Base-by-base conservation (phyloP, 164 flowering plant genomes). In the Liriodendron chinense region DNA sequence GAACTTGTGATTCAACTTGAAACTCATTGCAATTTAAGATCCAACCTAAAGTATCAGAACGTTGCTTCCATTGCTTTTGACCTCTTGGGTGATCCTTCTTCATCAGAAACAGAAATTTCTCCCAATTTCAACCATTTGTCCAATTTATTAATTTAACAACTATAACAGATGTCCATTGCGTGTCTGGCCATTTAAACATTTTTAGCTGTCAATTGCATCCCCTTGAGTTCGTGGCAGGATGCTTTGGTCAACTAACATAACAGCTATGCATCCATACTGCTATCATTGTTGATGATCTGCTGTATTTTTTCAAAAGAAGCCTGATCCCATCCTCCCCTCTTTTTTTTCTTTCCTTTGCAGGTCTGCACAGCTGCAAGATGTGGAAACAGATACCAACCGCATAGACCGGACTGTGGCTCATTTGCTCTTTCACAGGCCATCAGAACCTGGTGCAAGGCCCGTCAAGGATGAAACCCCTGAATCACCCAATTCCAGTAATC, bases 381-480 rank as follows among this genome's bases (percentile, higher is more conserved):
- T 70, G 21, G 98, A 95, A 86, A 89, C 91, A 25, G 89, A 88
- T 75, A 95, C 98, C 47, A 95, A 95, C 76, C 90, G 92, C 10
- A 87, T 91, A 77, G 98, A 95, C 75, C 89, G 98, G 16, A 80
- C 82, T 1, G 94, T 95, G 56, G 97, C 97, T 63, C 96, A 91
- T 83, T 81, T 95, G 81, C 93, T 95, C 63, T 95, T 95, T 82
- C 91, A 91, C 69, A 81, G 87, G 80, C 91, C 90, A 56, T 23
- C 81, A 65, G 91, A 88, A 9, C 76, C 80, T 20, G 61, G 87
- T 25, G 83, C 65, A 69, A 85, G 83, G 72, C 85, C 74, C 70
- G 69, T 77, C 26, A 73, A 75, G 57, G 83, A 78, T 72, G 74
- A 72, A 69, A 48, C 80, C 34, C 86, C 86, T 22, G 87, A 85